A percentile compares a stretch with the other conserved stretches of the same genome.
phyloP scores from a whole-genome alignment of 2,329 filamentous ascomycete species.

The Clonostachys rosea region DNA sequence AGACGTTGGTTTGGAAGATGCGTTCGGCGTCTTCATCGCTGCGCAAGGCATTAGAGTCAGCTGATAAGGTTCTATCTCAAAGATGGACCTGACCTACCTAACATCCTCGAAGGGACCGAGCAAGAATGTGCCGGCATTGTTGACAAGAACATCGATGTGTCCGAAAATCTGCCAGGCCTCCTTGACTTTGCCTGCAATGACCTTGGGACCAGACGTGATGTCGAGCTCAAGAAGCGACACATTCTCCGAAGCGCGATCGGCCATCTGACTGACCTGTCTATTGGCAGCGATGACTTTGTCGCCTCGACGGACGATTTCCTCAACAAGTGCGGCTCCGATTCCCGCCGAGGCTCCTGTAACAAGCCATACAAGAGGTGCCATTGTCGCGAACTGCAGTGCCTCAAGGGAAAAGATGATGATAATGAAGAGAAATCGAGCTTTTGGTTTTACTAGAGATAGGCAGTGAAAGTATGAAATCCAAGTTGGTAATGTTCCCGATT shows the following conservation, averaged over 20 bases:
- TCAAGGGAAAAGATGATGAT: neutral
- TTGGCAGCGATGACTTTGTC: constrained; percentile 22
- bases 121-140: constrained; percentile 23
- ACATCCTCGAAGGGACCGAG: constrained; percentile 20
- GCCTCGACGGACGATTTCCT: constrained; percentile 15
- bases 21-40: constrained; percentile 13
- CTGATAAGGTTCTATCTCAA: neutral
- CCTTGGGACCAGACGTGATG: constrained; percentile 9
- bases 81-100: constrained; percentile 11
- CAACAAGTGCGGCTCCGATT: constrained; percentile 17
- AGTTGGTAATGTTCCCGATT: neutral
- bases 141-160: constrained; percentile 23
- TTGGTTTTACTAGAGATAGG: neutral
- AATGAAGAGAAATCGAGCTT: neutral
- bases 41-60: neutral
- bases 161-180: constrained; percentile 22
- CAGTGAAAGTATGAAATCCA: neutral
- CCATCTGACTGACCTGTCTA: constrained; percentile 15
- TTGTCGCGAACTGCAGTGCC: constrained; percentile 5
- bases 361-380: constrained; percentile 22
- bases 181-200: constrained; percentile 10
- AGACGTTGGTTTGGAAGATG: constrained; percentile 20
- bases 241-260: constrained; percentile 10
- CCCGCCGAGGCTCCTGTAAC: constrained; percentile 24
- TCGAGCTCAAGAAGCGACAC: constrained; percentile 21